Conservation (phyloP, 345 rosid genomes). For the Trapa bicornis region DNA sequence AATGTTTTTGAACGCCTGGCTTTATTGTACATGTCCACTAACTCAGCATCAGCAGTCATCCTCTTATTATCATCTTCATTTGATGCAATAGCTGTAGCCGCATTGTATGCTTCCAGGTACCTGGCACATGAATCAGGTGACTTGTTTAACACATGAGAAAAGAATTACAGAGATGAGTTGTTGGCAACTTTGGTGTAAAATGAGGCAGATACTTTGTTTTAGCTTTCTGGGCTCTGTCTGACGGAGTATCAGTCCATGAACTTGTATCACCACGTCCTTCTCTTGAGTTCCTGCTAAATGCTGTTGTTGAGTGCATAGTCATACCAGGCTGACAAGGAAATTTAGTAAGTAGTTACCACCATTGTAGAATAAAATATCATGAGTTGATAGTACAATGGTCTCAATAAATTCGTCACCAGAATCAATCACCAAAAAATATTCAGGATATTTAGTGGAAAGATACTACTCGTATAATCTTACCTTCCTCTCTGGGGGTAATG, state of each 20-base stretch:
- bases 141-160: neutral
- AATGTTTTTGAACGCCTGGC: slow-evolving; percentile 67
- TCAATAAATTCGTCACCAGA: neutral
- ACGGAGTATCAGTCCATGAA: slow-evolving; percentile 82
- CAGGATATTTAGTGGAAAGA: neutral
- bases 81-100: slow-evolving; percentile 69
- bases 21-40: slow-evolving; percentile 87
- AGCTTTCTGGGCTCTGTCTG: slow-evolving; percentile 76
- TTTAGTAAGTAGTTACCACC: neutral
- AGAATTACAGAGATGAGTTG: neutral
- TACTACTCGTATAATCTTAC: slow-evolving; percentile 16
- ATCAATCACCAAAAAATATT: neutral
- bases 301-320: slow-evolving; percentile 59
- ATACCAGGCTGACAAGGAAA: slow-evolving; percentile 46
- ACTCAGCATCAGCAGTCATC: slow-evolving; percentile 45
- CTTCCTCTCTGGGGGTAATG: slow-evolving; percentile 83
- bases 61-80: slow-evolving; percentile 47
- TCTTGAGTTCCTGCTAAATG: slow-evolving; percentile 49
- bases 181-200: neutral
- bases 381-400: neutral
- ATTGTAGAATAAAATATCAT: neutral
- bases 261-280: slow-evolving; percentile 91
- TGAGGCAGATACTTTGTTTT: slow-evolving; percentile 45
- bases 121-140: slow-evolving; percentile 22
- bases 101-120: slow-evolving; percentile 75